phyloP scores from a whole-genome alignment of 2,329 filamentous ascomycete genomes.

The Dactylellina leptospora region DNA sequence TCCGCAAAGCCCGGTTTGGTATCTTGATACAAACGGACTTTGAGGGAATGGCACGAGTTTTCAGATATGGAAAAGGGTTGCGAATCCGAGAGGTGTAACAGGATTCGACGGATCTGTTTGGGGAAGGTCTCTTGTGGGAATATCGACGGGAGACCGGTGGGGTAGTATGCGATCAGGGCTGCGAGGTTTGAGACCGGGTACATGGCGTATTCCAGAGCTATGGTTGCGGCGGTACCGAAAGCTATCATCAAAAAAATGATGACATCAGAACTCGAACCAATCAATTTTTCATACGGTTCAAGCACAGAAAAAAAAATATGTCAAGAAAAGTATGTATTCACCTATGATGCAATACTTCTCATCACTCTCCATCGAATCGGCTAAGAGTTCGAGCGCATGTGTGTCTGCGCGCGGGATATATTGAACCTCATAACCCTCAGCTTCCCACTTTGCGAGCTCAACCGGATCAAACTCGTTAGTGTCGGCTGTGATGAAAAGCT shows the following conservation, averaged over 20 bases:
- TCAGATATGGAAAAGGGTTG: constrained; percentile 58
- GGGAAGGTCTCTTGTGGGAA: constrained; percentile 59
- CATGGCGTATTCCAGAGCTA: constrained; percentile 68
- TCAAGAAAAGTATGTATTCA: constrained; percentile 58
- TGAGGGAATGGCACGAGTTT: constrained; percentile 60
- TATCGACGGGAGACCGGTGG: constrained; percentile 67
- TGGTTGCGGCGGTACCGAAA: constrained; percentile 70
- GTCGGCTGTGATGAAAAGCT: constrained; percentile 65
- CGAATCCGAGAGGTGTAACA: constrained; percentile 68
- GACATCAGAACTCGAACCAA: no score
- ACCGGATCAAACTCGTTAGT: constrained; percentile 68
- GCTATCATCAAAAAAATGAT: no score
- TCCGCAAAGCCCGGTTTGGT: constrained; percentile 75
- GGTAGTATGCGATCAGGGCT: constrained; percentile 72
- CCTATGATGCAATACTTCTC: constrained; percentile 72
- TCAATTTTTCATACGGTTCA: constrained; percentile 8
- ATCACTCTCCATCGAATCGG: constrained; percentile 67
- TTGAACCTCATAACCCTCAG: constrained; percentile 69
- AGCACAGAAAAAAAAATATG: not conserved
- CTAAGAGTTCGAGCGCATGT: constrained; percentile 65
- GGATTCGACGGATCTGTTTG: constrained; percentile 61
- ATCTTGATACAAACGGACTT: constrained; percentile 67
- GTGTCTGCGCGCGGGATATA: constrained; percentile 67
- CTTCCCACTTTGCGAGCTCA: constrained; percentile 66
- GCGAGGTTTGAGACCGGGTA: constrained; percentile 68